Percentiles rank a stretch among this genome's conserved stretches.
These are phyloP conservation scores for Knoxdaviesia proteae DNA, from an alignment of 2,329 filamentous ascomycete genomes.

Conservation along the genomic window DNA sequence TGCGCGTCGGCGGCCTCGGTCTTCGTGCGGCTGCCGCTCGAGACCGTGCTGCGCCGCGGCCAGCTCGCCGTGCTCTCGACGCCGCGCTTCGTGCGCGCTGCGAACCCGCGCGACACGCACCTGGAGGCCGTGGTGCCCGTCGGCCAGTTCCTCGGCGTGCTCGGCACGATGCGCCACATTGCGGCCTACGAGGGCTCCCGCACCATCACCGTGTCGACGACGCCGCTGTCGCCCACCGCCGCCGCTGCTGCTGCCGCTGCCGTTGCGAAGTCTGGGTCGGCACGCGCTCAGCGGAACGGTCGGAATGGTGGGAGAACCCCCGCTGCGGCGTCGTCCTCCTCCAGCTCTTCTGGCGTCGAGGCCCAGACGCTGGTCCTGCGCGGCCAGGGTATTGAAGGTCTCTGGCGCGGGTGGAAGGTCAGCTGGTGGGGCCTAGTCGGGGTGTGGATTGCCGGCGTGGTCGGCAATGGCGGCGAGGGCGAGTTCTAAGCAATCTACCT, in stretches of 20 bases:
- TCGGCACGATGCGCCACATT: constrained; percentile 84
- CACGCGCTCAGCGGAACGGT: too few species aligned
- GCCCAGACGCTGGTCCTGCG: constrained; percentile 26
- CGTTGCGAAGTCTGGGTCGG: too few species aligned
- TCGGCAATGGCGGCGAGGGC: constrained; percentile 39
- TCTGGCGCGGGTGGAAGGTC: constrained; percentile 58
- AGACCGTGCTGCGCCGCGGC: constrained; percentile 75
- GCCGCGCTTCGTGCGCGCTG: constrained; percentile 26
- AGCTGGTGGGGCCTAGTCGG: constrained; percentile 60
- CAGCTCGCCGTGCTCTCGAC: constrained; percentile 54
- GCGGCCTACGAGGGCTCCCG: constrained; percentile 60
- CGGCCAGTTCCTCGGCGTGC: constrained; percentile 63
- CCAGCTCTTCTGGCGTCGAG: constrained; percentile 6
- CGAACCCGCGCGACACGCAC: constrained; percentile 18
- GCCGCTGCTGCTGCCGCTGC: not conserved
- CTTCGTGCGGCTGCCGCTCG: constrained; percentile 70
- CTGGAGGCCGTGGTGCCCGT: constrained; percentile 60
- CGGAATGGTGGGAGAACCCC: not conserved
- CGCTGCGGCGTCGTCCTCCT: constrained; percentile 1
- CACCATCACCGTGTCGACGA: constrained; percentile 15
- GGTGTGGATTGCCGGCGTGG: constrained; percentile 47
- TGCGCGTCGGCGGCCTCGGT: constrained; percentile 60
- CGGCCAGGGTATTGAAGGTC: constrained; percentile 46
- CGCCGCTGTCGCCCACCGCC: constrained; percentile 2
- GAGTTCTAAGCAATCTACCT: constrained; percentile 24